phyloP scores from a whole-genome alignment of 1,284 basidiomycete species.

The Macrocybe sp. region DNA sequence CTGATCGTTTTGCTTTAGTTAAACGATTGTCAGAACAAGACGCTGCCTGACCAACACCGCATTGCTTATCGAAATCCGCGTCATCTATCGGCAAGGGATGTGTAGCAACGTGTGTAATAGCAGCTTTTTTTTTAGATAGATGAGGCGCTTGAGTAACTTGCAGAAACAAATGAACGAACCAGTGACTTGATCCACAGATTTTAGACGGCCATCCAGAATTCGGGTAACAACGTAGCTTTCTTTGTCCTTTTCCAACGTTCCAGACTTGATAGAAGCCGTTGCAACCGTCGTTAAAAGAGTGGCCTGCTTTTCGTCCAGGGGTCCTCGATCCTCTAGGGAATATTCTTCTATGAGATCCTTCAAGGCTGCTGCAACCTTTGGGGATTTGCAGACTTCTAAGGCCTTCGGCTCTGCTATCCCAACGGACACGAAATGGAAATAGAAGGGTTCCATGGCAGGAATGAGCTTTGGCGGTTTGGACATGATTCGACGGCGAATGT shows the following conservation, averaged over 20 bases:
- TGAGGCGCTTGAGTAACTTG: neutral
- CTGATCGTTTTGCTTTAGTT: constrained; percentile 34
- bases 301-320: constrained; percentile 79
- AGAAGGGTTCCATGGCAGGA: constrained; percentile 32
- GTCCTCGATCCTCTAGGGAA: constrained; percentile 37
- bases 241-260: constrained; percentile 43
- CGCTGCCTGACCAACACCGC: constrained; percentile 78
- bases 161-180: constrained; percentile 44
- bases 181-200: constrained; percentile 82
- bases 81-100: constrained; percentile 62
- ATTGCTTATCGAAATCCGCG: constrained; percentile 73
- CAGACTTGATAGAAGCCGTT: constrained; percentile 55
- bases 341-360: constrained; percentile 67
- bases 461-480: constrained; percentile 19
- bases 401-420: constrained; percentile 80
- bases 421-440: constrained; percentile 74
- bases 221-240: constrained; percentile 65
- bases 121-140: constrained; percentile 43
- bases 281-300: constrained; percentile 70
- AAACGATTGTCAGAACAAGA: neutral
- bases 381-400: constrained; percentile 75
- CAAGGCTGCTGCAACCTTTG: constrained; percentile 71
- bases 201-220: constrained; percentile 71
- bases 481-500: constrained; percentile 11
- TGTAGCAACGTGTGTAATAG: constrained; percentile 72